These are phyloP conservation scores for Trichoderma pleuroti DNA, from an alignment of 2,329 filamentous ascomycete genomes.

Conservation along the genomic window DNA sequence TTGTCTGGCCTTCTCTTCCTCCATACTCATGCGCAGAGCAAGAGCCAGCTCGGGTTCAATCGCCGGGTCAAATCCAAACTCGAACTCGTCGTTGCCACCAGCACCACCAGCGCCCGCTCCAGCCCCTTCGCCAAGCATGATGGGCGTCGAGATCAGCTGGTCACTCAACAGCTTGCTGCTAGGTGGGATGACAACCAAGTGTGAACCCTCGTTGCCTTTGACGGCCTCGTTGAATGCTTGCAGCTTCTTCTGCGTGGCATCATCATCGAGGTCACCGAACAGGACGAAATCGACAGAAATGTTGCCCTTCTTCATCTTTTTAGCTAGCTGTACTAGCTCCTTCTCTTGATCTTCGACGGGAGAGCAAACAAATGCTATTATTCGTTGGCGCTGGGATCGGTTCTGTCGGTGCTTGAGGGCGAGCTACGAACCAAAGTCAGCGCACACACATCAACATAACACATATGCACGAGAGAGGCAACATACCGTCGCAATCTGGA, in stretches of 20 bases:
- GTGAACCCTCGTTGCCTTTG: constrained; percentile 85
- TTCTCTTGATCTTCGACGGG: constrained; percentile 87
- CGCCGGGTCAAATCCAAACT: constrained; percentile 83
- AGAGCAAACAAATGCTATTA: constrained; percentile 95
- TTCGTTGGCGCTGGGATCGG: constrained; percentile 92
- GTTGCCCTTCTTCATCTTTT: constrained; percentile 98
- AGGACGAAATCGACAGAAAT: constrained; percentile 92
- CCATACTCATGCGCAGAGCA: constrained; percentile 93
- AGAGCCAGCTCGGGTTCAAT: constrained; percentile 92
- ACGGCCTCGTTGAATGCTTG: constrained; percentile 90
- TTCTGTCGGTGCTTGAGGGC: constrained; percentile 98
- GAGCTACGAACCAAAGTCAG: constrained; percentile 55
- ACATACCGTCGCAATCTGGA: constrained; percentile 90
- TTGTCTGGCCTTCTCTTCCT: constrained; percentile 92
- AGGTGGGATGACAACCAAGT: constrained; percentile 85
- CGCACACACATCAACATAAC: background rate
- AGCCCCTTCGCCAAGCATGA: constrained; percentile 77
- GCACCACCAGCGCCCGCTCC: constrained; percentile 54
- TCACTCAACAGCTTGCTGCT: constrained; percentile 91
- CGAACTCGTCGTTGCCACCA: constrained; percentile 60
- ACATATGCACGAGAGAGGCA: background rate
- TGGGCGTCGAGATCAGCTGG: constrained; percentile 82
- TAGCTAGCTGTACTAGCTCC: constrained; percentile 81
- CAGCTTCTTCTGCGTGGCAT: constrained; percentile 86
- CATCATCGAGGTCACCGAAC: constrained; percentile 89